Evolutionary conservation across 1,139 yeast genomes (phyloP).

Genomic region (Suhomyces bolitotheri): DNA sequence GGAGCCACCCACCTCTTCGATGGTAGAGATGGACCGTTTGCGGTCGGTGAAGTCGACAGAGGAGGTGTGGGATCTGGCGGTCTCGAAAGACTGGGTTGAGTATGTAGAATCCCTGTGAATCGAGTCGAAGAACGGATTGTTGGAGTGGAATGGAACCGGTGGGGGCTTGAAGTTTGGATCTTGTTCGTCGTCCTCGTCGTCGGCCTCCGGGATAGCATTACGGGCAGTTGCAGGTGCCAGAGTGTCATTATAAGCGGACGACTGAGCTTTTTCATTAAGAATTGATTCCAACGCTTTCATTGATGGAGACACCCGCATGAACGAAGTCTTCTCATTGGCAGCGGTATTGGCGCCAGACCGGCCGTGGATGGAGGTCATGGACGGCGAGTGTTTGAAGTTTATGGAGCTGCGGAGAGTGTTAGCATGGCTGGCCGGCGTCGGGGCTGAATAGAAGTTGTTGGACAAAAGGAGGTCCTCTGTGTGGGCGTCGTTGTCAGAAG

Average conservation of each 20-base stretch:
- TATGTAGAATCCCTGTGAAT: constrained; percentile 18
- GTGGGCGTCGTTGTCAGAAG: constrained; percentile 5
- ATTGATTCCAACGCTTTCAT: constrained; percentile 54
- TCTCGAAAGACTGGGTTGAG: constrained; percentile 33
- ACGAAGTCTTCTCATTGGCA: constrained; percentile 32
- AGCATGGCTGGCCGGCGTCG: constrained; percentile 41
- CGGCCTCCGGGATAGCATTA: not conserved
- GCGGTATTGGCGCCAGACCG: constrained; percentile 2
- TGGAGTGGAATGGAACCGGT: constrained; percentile 2
- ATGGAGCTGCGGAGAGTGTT: constrained; percentile 49
- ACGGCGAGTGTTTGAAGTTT: constrained; percentile 47
- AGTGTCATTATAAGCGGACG: no score
- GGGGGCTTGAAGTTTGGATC: constrained; percentile 3
- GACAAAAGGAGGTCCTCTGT: constrained; percentile 15
- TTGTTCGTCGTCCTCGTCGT: constrained; percentile 28
- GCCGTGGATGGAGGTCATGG: constrained; percentile 25
- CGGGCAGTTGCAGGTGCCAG: no score
- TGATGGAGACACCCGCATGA: constrained; percentile 56
- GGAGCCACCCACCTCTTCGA: constrained; percentile 21
- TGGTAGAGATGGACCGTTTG: constrained; percentile 19
- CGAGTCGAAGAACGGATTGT: constrained; percentile 7
- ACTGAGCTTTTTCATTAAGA: constrained; percentile 31
- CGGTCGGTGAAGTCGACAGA: constrained; percentile 7
- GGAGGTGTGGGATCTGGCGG: constrained; percentile 23
- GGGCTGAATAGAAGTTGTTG: constrained; percentile 31